Evolutionary conservation across 768 basidiomycete genomes (phyloP).

Genomic region (Rhizopogon vesiculosus): DNA sequence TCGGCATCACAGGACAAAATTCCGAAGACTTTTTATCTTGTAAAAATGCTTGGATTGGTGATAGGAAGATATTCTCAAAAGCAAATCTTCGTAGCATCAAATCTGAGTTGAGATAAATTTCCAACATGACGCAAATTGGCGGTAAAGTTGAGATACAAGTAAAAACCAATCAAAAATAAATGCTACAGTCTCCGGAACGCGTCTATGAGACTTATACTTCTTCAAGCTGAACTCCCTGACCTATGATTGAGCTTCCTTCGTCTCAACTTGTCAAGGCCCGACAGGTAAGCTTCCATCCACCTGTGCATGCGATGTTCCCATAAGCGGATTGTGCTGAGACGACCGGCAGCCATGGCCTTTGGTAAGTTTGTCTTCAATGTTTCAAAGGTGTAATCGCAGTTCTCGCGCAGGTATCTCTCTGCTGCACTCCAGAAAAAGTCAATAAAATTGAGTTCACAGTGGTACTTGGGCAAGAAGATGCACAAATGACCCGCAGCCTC

Average conservation of each 20-base stretch:
- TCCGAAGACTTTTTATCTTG: too few relatives aligned
- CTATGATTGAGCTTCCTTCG: constrained; percentile 9
- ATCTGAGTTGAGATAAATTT: too few relatives aligned
- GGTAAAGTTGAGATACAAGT: too few relatives aligned
- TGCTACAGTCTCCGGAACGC: too few relatives aligned
- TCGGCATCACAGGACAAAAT: too few relatives aligned
- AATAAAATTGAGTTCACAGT: constrained; percentile 23
- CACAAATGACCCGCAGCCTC: constrained; percentile 23
- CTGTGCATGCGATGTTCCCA: constrained; percentile 12
- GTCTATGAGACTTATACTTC: too few relatives aligned
- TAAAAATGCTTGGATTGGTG: too few relatives aligned
- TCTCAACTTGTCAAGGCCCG: constrained; percentile 6
- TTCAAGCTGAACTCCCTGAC: background rate
- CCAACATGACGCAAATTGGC: too few relatives aligned
- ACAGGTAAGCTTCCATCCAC: constrained; percentile 13
- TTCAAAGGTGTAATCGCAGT: constrained; percentile 22
- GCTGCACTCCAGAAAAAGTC: constrained; percentile 24
- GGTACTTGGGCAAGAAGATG: constrained; percentile 24
- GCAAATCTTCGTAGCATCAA: too few relatives aligned
- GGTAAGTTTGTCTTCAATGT: constrained; percentile 21
- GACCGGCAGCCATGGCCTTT: constrained; percentile 10
- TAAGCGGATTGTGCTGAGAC: constrained; percentile 6
- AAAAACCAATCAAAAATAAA: too few relatives aligned
- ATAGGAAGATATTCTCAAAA: too few relatives aligned
- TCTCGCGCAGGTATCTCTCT: constrained; percentile 17